These are phyloP conservation scores for Thermothielavioides terrestris DNA, from an alignment of 495 filamentous ascomycete species.

Conservation along the genomic window DNA sequence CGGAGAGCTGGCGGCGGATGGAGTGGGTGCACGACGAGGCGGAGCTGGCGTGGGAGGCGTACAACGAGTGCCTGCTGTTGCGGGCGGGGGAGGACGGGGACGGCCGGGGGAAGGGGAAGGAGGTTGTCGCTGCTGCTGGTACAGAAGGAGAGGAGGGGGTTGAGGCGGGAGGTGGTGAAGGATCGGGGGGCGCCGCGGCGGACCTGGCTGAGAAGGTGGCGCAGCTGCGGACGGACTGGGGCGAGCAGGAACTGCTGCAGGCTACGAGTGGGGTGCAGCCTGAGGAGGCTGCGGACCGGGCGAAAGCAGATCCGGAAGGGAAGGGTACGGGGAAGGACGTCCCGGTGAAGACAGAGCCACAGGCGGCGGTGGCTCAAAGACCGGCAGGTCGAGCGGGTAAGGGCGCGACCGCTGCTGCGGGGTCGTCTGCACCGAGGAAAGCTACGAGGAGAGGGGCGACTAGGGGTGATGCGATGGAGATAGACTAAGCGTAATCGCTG, in stretches of 20 bases:
- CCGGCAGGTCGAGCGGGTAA: conserved; percentile 10
- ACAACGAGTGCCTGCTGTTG: conserved; percentile 33
- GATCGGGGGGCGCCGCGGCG: conserved; percentile 13
- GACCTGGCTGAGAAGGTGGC: conserved; percentile 23
- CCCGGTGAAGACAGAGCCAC: not conserved
- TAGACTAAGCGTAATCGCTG: conserved; percentile 2
- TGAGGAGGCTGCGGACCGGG: not conserved
- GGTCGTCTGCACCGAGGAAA: not conserved
- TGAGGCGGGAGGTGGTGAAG: not conserved
- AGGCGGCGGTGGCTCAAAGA: not conserved
- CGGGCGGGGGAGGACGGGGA: conserved; percentile 2
- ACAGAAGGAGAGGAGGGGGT: not conserved
- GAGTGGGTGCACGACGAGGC: conserved; percentile 38
- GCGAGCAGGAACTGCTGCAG: conserved; percentile 30
- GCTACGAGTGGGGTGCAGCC: conserved; percentile 28
- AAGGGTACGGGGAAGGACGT: conserved; percentile 22
- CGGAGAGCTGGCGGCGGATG: conserved; percentile 34
- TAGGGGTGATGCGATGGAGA: not conserved
- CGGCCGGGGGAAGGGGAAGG: conserved; percentile 23
- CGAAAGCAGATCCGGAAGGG: conserved; percentile 1
- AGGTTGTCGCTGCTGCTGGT: not conserved
- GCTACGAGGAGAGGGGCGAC: not conserved
- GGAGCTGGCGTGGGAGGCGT: conserved; percentile 36
- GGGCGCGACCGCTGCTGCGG: not conserved
- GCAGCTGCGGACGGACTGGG: conserved; percentile 29